These are phyloP conservation scores for Cercospora sojina DNA, from an alignment of 2,329 filamentous ascomycete genomes.

Conservation along the genomic window DNA sequence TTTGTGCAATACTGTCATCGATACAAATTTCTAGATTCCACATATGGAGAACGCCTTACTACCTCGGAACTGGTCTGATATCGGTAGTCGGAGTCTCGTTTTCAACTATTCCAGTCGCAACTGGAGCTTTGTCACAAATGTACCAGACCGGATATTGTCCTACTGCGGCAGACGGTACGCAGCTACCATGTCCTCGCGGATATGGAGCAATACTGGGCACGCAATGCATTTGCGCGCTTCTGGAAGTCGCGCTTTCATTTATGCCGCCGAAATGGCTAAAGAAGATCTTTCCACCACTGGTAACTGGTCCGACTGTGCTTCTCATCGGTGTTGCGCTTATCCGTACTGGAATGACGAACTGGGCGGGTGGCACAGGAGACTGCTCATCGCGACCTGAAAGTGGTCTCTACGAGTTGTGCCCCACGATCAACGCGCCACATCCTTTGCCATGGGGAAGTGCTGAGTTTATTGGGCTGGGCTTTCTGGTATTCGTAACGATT, in stretches of 20 bases:
- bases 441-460: constrained; percentile 74
- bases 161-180: constrained; percentile 59
- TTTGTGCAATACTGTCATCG: constrained; percentile 70
- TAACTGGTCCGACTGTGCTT: constrained; percentile 66
- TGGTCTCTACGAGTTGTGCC: constrained; percentile 64
- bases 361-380: constrained; percentile 71
- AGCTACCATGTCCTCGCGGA: constrained; percentile 70
- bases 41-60: constrained; percentile 70
- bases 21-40: constrained; percentile 78
- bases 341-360: constrained; percentile 69
- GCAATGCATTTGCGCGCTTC: constrained; percentile 45
- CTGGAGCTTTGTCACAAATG: constrained; percentile 72
- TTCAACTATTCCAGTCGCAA: constrained; percentile 70
- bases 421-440: constrained; percentile 65
- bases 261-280: constrained; percentile 63
- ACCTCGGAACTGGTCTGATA: constrained; percentile 74
- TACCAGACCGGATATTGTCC: constrained; percentile 71
- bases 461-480: constrained; percentile 76
- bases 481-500: constrained; percentile 76
- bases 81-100: constrained; percentile 80
- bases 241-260: constrained; percentile 74
- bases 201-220: constrained; percentile 77
- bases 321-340: constrained; percentile 74
- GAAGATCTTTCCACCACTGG: constrained; percentile 74
- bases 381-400: constrained; percentile 48